A percentile compares a stretch with the other conserved stretches of the same genome.
Conservation (phyloP, 2,329 filamentous ascomycete genomes). For the Paecilomyces dactylethromorphus region DNA sequence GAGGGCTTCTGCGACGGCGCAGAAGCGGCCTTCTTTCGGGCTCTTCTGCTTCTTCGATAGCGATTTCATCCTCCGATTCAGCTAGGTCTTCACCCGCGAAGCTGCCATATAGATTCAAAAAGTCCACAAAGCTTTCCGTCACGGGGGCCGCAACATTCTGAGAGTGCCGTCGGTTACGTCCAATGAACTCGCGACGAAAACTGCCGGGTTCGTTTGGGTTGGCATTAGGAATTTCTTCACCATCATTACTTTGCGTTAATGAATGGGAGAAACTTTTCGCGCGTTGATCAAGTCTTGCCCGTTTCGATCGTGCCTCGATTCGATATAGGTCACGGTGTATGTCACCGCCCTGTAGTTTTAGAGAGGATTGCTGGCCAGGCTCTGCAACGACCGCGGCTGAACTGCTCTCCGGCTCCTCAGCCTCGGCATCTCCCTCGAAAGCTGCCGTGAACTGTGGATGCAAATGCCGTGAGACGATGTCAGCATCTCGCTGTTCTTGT, state of each 20-base stretch:
- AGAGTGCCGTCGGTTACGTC: slow-evolving; percentile 29
- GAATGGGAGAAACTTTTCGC: slow-evolving; percentile 62
- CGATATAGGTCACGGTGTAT: slow-evolving; percentile 74
- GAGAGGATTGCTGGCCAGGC: slow-evolving; percentile 52
- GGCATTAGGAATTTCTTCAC: slow-evolving; percentile 34
- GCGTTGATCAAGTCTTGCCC: slow-evolving; percentile 46
- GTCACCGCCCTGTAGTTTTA: slow-evolving; percentile 68
- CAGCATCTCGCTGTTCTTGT: slow-evolving; percentile 8
- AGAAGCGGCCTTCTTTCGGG: slow-evolving; percentile 36
- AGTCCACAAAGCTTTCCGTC: slow-evolving; percentile 66
- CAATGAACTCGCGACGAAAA: slow-evolving; percentile 49
- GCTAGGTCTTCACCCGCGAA: slow-evolving; percentile 67
- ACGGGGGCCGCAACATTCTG: slow-evolving; percentile 48
- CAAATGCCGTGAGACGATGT: slow-evolving; percentile 14
- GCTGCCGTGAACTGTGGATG: slow-evolving; percentile 16
- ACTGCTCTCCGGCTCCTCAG: slow-evolving; percentile 1
- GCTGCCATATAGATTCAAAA: slow-evolving; percentile 67
- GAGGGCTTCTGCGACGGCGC: slow-evolving; percentile 44
- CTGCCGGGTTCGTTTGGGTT: slow-evolving; percentile 46
- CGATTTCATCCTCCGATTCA: slow-evolving; percentile 54
- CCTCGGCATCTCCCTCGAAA: slow-evolving; percentile 8
- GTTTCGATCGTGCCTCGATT: slow-evolving; percentile 51
- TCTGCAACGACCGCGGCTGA: background rate
- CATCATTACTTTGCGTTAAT: slow-evolving; percentile 15
- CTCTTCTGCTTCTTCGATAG: slow-evolving; percentile 34